Percentiles rank a stretch among this genome's conserved stretches.
Evolutionary conservation across 495 filamentous ascomycete genomes (phyloP).

Genomic region (Xylaria curta): DNA sequence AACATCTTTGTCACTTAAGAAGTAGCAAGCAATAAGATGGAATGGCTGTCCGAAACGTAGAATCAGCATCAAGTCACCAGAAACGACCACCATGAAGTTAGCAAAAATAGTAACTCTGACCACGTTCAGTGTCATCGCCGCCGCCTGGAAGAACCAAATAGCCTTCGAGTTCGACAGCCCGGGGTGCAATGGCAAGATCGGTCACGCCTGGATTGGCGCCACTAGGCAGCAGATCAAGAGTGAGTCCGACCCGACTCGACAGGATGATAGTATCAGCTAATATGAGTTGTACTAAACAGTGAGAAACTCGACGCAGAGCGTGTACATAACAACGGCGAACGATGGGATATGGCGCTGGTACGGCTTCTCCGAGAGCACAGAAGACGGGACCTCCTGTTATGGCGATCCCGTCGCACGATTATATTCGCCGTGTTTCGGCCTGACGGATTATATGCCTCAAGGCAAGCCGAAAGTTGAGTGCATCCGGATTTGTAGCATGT

Average conservation of each 20-base stretch:
- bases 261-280: background rate
- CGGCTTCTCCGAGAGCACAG: constrained; percentile 9
- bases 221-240: background rate
- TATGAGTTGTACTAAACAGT: background rate
- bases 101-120: background rate
- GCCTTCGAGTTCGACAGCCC: constrained; percentile 8
- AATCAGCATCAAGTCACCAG: background rate
- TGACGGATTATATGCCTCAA: background rate
- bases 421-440: constrained; percentile 7
- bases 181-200: background rate
- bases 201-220: background rate
- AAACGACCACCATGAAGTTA: constrained; percentile 5
- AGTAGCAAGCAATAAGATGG: background rate
- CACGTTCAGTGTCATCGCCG: background rate
- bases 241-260: background rate
- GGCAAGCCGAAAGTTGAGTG: constrained; percentile 14
- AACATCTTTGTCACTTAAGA: background rate
- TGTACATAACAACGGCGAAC: constrained; percentile 8
- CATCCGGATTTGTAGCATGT: constrained; percentile 5
- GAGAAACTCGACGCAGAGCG: constrained; percentile 10
- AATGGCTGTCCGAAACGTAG: background rate
- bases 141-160: background rate
- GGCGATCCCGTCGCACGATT: background rate
- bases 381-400: constrained; percentile 3
- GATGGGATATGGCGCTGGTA: constrained; percentile 21